phyloP scores from a whole-genome alignment of 2,329 filamentous ascomycete genomes.

The Penicillium sp. region DNA sequence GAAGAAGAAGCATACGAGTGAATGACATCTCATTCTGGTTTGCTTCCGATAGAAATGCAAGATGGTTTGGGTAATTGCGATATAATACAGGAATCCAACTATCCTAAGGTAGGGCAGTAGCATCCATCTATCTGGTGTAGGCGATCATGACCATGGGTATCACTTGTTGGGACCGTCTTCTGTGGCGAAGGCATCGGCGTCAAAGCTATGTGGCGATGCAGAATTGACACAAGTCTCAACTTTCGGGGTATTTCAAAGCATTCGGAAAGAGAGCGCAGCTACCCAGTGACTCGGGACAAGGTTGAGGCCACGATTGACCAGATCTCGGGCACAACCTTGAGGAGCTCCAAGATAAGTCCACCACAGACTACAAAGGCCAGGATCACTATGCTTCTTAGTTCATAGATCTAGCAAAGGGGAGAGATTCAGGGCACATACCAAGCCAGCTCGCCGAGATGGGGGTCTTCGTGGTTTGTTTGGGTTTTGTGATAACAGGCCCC shows the following conservation, averaged over 20 bases:
- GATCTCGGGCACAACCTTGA: conserved; percentile 46
- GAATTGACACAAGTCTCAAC: neutral
- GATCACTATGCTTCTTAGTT: conserved; percentile 47
- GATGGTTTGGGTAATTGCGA: neutral
- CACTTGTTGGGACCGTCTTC: neutral
- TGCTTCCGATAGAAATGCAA: neutral
- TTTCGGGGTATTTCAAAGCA: conserved; percentile 13
- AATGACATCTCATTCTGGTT: neutral
- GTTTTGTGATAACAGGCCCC: conserved; percentile 43
- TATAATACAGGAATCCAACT: neutral
- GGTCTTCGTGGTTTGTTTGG: conserved; percentile 53
- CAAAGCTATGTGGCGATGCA: neutral
- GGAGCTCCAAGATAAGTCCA: conserved; percentile 59
- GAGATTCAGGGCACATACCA: conserved; percentile 44
- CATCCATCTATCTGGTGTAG: neutral
- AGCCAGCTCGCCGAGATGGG: conserved; percentile 61
- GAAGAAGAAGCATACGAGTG: conserved; percentile 14
- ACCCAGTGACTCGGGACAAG: conserved; percentile 27
- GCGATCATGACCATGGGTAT: neutral
- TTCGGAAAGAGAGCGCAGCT: conserved; percentile 1
- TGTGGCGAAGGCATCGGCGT: neutral
- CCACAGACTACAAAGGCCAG: conserved; percentile 66
- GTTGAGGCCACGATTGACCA: conserved; percentile 38
- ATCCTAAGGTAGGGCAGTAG: neutral
- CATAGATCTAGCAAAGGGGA: neutral